Evolutionary conservation across 2,329 filamentous ascomycete species (phyloP).

Genomic region (Aurifilum marmelostoma): DNA sequence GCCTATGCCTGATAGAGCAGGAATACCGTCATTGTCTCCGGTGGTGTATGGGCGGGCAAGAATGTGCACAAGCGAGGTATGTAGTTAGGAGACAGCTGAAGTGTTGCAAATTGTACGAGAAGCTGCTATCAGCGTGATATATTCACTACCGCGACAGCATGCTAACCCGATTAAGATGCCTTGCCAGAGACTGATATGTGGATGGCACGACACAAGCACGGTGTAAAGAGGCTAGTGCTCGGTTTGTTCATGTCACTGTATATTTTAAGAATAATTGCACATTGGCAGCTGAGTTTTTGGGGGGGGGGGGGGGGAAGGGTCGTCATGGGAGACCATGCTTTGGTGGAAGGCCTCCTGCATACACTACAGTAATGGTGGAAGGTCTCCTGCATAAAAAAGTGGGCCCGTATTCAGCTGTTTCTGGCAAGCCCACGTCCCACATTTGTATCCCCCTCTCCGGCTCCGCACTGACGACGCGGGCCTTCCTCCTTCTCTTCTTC

Average conservation of each 20-base stretch:
- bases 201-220: neutral
- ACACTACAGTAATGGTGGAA: no score
- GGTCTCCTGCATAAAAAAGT: constrained; percentile 9
- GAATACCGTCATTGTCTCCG: neutral
- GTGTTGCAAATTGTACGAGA: neutral
- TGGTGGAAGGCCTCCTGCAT: constrained; percentile 18
- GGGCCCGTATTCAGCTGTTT: neutral
- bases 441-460: neutral
- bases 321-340: neutral
- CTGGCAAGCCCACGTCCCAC: neutral
- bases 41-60: neutral
- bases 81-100: neutral
- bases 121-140: neutral
- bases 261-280: neutral
- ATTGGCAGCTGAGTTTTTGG: no score
- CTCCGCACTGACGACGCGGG: neutral
- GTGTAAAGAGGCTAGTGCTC: neutral
- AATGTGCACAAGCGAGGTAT: neutral
- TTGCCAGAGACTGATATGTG: neutral
- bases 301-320: no score
- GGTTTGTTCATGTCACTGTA: no score
- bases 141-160: neutral
- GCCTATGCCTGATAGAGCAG: neutral
- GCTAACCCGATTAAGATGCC: neutral
- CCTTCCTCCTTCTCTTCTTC: neutral